Evolutionary conservation across 2,329 filamentous ascomycete genomes (phyloP).

Genomic region (Pyrenophora seminiperda): DNA sequence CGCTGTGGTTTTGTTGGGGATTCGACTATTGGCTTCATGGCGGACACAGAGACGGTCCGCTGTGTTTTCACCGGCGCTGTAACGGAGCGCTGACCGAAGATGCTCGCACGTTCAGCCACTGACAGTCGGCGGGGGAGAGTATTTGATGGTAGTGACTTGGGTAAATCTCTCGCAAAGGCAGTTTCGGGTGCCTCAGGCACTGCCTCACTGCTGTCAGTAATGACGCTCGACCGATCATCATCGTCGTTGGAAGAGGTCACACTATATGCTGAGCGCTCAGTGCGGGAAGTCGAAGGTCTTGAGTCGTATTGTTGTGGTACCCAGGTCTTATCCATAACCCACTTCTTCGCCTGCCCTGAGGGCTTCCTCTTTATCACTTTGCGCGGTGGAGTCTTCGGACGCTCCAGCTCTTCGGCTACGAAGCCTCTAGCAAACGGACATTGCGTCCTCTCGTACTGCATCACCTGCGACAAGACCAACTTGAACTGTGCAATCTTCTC

Average conservation of each 20-base stretch:
- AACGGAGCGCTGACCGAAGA: slow-evolving; percentile 37
- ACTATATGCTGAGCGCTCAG: slow-evolving; percentile 38
- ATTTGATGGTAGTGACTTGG: slow-evolving; percentile 14
- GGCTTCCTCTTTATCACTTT: slow-evolving; percentile 63
- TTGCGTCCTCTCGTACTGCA: slow-evolving; percentile 85
- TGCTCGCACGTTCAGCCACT: slow-evolving; percentile 39
- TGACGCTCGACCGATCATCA: slow-evolving; percentile 43
- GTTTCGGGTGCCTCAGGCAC: slow-evolving; percentile 30
- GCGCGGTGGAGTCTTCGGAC: slow-evolving; percentile 64
- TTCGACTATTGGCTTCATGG: slow-evolving; percentile 30
- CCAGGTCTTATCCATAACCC: slow-evolving; percentile 56
- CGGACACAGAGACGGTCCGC: slow-evolving; percentile 18
- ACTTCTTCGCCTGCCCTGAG: slow-evolving; percentile 55
- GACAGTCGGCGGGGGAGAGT: slow-evolving; percentile 27
- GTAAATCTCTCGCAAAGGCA: slow-evolving; percentile 22
- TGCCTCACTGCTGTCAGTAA: slow-evolving; percentile 39
- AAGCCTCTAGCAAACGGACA: slow-evolving; percentile 85
- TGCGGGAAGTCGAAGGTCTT: slow-evolving; percentile 36
- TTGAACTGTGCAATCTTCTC: slow-evolving; percentile 70
- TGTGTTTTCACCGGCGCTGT: slow-evolving; percentile 28
- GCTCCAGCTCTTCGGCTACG: slow-evolving; percentile 72
- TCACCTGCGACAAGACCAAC: slow-evolving; percentile 69
- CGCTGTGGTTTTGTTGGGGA: slow-evolving; percentile 14
- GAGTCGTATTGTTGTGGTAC: slow-evolving; percentile 51
- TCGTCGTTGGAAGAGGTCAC: slow-evolving; percentile 42